Base-by-base conservation (phyloP, 73 alveolate genomes). In the Paraurostyla sp. region DNA sequence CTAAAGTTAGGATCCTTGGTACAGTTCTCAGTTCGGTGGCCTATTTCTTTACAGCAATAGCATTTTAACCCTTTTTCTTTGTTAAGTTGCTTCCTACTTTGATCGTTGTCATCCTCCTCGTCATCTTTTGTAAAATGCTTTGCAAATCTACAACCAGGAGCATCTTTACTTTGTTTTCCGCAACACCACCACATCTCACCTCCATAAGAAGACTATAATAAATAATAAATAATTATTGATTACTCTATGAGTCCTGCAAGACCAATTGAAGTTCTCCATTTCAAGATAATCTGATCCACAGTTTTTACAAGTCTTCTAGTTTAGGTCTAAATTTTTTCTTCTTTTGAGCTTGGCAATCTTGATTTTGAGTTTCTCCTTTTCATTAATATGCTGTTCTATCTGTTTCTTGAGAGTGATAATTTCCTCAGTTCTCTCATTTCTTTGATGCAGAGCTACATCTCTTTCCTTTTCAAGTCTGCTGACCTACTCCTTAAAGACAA, bases 161-260 rank as follows among this genome's bases (percentile, higher is more conserved):
- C 93, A 51, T 91, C 93, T n/a, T n/a, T 46, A 43, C 76, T 41
- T 18, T 42, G 56, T 43, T 86, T 86, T 9, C 96, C 96, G 43
- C 96, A 91, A 68, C 96, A 91, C 96, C 96, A 91, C 89, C 86
- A 91, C 84, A 85, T 71, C 33, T 86, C 96, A 27, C 93, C 94
- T 29, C 88, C 89, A 40, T 36, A 87, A 38, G 54, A 52, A 30
- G 88, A 33, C 84, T 75, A 51, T 16, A 69, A 45, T 73, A 45
- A 45, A 15, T 43, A 11, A 33, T 43, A 13, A 45, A 4, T 29
- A 25, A 6, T 16, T 2, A 16, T 25, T 27, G 4, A 7, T 65
- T 65, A 65, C 91, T 41, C 89, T 56, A 73, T 91, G 96, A 22
- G 87, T 91, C 22, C 91, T 32, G 89, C 96, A 91, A 22, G 94